A percentile compares a stretch with the other conserved stretches of the same genome.
These are phyloP conservation scores for Myriangium duriaei DNA, from an alignment of 2,329 filamentous ascomycete genomes.

Conservation along the genomic window DNA sequence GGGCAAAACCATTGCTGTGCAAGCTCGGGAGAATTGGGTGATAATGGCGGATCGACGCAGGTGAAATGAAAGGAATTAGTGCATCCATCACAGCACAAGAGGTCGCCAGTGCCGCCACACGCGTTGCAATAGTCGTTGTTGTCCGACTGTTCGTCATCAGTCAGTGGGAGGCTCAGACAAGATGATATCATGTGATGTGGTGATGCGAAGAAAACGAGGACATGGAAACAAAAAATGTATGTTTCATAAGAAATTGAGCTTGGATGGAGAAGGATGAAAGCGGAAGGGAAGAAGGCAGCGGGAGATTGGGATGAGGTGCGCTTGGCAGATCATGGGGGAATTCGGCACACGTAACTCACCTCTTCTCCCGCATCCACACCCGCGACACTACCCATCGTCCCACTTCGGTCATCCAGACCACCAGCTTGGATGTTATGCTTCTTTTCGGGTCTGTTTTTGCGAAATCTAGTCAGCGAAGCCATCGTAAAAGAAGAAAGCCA, in stretches of 20 bases:
- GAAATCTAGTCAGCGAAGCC: slow-evolving; percentile 13
- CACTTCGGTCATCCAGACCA: slow-evolving; percentile 56
- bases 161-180: slow-evolving; percentile 25
- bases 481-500: too few species aligned
- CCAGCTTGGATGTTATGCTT: slow-evolving; percentile 49
- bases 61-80: slow-evolving; percentile 78
- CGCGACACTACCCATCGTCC: slow-evolving; percentile 51
- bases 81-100: slow-evolving; percentile 91
- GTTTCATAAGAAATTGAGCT: too few species aligned
- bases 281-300: slow-evolving; percentile 28
- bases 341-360: slow-evolving; percentile 40
- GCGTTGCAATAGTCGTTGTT: slow-evolving; percentile 86
- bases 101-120: slow-evolving; percentile 69
- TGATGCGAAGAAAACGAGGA: not conserved
- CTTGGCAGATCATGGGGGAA: slow-evolving; percentile 12
- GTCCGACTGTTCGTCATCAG: slow-evolving; percentile 34
- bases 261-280: slow-evolving; percentile 13
- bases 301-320: slow-evolving; percentile 23
- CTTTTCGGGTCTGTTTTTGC: slow-evolving; percentile 54
- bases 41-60: slow-evolving; percentile 70
- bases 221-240: slow-evolving; percentile 9
- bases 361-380: slow-evolving; percentile 46
- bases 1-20: slow-evolving; percentile 77
- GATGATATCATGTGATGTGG: slow-evolving; percentile 7
- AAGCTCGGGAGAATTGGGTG: slow-evolving; percentile 31